Percentiles rank a stretch among this genome's conserved stretches.
phyloP scores from a whole-genome alignment of 1,284 basidiomycete species.

The Boletus hoseneyae region DNA sequence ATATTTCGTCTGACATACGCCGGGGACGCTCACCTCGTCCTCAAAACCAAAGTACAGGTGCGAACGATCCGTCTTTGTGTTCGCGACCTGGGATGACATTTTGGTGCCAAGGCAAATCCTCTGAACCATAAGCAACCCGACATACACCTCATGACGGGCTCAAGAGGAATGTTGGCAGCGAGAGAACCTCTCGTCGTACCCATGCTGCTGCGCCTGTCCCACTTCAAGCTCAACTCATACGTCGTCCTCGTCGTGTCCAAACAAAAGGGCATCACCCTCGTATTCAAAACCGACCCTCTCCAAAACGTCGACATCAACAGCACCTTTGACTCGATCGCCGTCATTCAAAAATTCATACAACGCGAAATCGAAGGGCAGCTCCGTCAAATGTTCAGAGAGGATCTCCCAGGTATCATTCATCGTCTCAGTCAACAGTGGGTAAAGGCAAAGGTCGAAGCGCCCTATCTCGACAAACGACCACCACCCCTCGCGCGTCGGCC shows the following conservation, averaged over 20 bases:
- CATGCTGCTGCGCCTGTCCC: constrained; percentile 96
- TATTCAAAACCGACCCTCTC: constrained; percentile 99
- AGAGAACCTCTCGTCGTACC: constrained; percentile 94
- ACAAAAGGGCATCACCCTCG: constrained; percentile 96
- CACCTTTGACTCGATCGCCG: constrained; percentile 97
- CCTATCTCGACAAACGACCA: constrained; percentile 59
- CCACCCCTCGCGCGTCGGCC: constrained; percentile 34
- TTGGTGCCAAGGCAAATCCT: constrained; percentile 76
- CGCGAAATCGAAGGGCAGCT: constrained; percentile 96
- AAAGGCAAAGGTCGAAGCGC: constrained; percentile 80
- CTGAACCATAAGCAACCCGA: constrained; percentile 87
- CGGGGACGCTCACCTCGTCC: constrained; percentile 94
- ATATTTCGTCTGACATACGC: constrained; percentile 96
- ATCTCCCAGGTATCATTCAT: constrained; percentile 96
- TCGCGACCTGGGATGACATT: constrained; percentile 3
- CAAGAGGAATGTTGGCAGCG: constrained; percentile 84
- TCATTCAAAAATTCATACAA: constrained; percentile 96
- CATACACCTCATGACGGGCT: constrained; percentile 73
- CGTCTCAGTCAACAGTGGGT: constrained; percentile 94
- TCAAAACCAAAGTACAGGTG: constrained; percentile 96
- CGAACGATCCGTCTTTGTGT: constrained; percentile 16
- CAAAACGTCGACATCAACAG: constrained; percentile 97
- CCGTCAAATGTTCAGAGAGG: constrained; percentile 97
- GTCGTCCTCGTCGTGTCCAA: constrained; percentile 97
- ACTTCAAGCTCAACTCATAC: constrained; percentile 92